Conservation (phyloP, 805 yeast species). For the Ogataea nonfermentans region DNA sequence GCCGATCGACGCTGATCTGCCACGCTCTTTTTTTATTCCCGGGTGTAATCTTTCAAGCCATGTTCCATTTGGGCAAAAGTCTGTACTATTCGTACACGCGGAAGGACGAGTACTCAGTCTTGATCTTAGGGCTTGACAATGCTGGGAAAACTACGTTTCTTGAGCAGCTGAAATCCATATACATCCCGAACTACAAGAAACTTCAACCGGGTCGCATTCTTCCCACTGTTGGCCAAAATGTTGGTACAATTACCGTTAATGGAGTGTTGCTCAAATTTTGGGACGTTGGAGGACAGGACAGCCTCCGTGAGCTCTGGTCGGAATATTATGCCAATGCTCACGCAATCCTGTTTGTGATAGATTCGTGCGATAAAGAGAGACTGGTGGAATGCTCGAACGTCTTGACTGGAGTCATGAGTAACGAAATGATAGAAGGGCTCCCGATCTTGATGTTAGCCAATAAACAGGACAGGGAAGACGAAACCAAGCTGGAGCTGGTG, state of each 20-base stretch:
- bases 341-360: conserved; percentile 89
- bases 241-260: conserved; percentile 42
- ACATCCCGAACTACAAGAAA: conserved; percentile 44
- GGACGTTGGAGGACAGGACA: conserved; percentile 96
- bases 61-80: conserved; percentile 19
- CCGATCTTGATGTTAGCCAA: conserved; percentile 95
- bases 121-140: conserved; percentile 88
- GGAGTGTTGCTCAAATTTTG: conserved; percentile 66
- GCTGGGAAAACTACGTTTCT: conserved; percentile 91
- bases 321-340: conserved; percentile 84
- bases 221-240: conserved; percentile 96
- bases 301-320: conserved; percentile 83
- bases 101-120: conserved; percentile 54
- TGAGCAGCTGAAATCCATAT: conserved; percentile 61
- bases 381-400: conserved; percentile 79
- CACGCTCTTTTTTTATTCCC: background rate
- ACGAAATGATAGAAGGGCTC: conserved; percentile 67
- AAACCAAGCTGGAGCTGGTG: conserved; percentile 65
- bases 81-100: conserved; percentile 17
- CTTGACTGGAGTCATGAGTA: conserved; percentile 54
- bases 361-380: conserved; percentile 80
- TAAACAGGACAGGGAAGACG: conserved; percentile 72
- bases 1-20: conserved; percentile 7
- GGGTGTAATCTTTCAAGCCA: conserved; percentile 1
- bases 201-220: conserved; percentile 60